These are phyloP conservation scores for Exserohilum rostratum DNA, from an alignment of 2,329 filamentous ascomycete species.

Conservation along the genomic window DNA sequence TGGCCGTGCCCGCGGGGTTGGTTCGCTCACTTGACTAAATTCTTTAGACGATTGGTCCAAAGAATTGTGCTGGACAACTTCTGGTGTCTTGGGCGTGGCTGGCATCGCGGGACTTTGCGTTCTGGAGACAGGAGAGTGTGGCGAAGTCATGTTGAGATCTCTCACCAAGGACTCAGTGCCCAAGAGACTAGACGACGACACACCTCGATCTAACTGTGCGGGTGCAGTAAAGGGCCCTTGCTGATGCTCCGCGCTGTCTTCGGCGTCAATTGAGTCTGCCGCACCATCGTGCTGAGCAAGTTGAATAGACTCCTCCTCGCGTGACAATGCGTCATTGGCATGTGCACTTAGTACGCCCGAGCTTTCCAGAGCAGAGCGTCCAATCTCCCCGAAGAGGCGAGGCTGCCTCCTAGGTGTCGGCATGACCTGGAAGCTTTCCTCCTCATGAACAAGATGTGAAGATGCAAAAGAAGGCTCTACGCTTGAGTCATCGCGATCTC, in stretches of 20 bases:
- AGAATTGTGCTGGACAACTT: constrained; percentile 43
- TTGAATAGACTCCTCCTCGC: constrained; percentile 20
- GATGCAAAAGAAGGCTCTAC: constrained; percentile 47
- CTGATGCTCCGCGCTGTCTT: constrained; percentile 18
- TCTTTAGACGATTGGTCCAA: constrained; percentile 32
- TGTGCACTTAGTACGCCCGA: constrained; percentile 54
- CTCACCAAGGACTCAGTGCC: constrained; percentile 57
- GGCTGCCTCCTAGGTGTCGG: constrained; percentile 28
- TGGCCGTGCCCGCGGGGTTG: constrained; percentile 46
- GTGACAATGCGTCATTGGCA: constrained; percentile 38
- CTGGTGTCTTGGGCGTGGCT: constrained; percentile 47
- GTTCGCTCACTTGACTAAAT: constrained; percentile 42
- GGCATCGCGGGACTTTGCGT: constrained; percentile 46
- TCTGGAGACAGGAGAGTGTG: constrained; percentile 47
- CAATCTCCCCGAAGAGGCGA: constrained; percentile 68
- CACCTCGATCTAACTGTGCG: constrained; percentile 29
- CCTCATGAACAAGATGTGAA: constrained; percentile 33
- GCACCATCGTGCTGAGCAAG: constrained; percentile 3
- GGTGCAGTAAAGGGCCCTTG: constrained; percentile 21
- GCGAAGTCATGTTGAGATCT: constrained; percentile 57
- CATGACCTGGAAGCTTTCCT: constrained; percentile 39
- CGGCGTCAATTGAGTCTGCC: constrained; percentile 14
- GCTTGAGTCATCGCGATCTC: constrained; percentile 48
- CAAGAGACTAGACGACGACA: constrained; percentile 51
- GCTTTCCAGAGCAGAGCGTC: constrained; percentile 60